A percentile compares a stretch with the other conserved stretches of the same genome.
phyloP scores from a whole-genome alignment of 2,329 filamentous ascomycete species.

The Passalora sequoiae region DNA sequence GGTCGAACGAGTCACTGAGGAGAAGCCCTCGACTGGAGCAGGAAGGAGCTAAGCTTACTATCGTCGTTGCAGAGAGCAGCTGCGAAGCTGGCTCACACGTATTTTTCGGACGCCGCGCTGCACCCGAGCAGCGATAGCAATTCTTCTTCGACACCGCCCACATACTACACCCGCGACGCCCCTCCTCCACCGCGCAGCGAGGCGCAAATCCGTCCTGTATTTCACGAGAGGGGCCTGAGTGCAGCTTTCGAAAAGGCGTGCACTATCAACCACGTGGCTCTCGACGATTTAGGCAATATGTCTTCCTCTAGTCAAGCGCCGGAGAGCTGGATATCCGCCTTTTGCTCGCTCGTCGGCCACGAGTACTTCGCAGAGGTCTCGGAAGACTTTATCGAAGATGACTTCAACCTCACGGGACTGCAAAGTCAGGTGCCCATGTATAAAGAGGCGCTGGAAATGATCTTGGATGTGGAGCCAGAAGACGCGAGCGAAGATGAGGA shows the following conservation, averaged over 20 bases:
- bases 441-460: conserved; percentile 99
- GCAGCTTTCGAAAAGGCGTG: conserved; percentile 29
- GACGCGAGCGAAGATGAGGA: conserved; percentile 85
- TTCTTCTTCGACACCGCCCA: conserved; percentile 3
- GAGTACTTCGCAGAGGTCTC: conserved; percentile 99
- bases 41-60: too few species aligned
- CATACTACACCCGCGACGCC: background rate
- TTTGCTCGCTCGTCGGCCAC: conserved; percentile 90
- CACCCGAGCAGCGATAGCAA: conserved; percentile 8
- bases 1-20: too few species aligned
- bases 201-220: conserved; percentile 11
- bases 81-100: conserved; percentile 10
- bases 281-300: conserved; percentile 39
- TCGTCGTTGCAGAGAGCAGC: too few species aligned
- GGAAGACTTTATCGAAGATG: conserved; percentile 99
- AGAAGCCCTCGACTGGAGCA: too few species aligned
- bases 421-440: conserved; percentile 97
- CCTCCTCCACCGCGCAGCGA: conserved; percentile 3
- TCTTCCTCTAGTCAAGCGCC: conserved; percentile 54
- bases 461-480: conserved; percentile 94
- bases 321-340: conserved; percentile 97
- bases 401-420: conserved; percentile 95
- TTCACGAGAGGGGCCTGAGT: conserved; percentile 22
- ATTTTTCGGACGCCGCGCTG: conserved; percentile 2
- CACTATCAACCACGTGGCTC: conserved; percentile 23